These are phyloP conservation scores for Cornus controversa DNA, from an alignment of 148 eudicot genomes.

Conservation along the genomic window DNA sequence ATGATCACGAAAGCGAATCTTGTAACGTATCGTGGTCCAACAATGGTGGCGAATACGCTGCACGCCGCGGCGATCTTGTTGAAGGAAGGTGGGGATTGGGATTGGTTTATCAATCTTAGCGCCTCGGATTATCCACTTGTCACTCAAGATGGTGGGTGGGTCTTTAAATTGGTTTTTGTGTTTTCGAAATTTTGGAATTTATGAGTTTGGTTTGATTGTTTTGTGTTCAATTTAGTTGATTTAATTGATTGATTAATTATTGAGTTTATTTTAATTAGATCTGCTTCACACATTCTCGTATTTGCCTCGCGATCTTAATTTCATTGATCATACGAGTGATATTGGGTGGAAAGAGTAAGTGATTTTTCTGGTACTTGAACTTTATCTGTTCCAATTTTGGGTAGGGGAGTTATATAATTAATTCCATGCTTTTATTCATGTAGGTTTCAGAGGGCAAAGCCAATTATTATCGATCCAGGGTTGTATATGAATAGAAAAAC, in stretches of 20 bases:
- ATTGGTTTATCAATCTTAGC: constrained; percentile 47
- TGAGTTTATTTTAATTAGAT: constrained; percentile 26
- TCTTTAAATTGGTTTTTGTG: not conserved
- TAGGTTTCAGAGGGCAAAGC: constrained; percentile 42
- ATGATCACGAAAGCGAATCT: constrained; percentile 36
- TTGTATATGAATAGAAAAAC: constrained; percentile 32
- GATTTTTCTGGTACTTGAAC: not conserved
- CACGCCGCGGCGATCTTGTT: constrained; percentile 37
- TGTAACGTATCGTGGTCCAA: constrained; percentile 42
- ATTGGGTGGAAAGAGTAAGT: constrained; percentile 63
- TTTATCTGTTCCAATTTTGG: not conserved
- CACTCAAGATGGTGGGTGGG: constrained; percentile 38
- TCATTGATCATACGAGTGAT: constrained; percentile 54
- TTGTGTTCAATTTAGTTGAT: not conserved
- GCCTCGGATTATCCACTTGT: constrained; percentile 48
- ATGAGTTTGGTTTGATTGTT: not conserved
- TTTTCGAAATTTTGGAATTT: not conserved
- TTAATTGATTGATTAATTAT: not conserved
- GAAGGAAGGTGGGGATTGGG: constrained; percentile 37
- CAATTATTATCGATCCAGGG: constrained; percentile 46
- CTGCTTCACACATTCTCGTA: constrained; percentile 39
- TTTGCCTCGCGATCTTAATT: constrained; percentile 46
- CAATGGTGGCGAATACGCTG: constrained; percentile 42
- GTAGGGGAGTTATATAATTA: not conserved
- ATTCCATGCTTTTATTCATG: not conserved